Conservation (phyloP, 257 asterid species). For the Primulina eburnea region DNA sequence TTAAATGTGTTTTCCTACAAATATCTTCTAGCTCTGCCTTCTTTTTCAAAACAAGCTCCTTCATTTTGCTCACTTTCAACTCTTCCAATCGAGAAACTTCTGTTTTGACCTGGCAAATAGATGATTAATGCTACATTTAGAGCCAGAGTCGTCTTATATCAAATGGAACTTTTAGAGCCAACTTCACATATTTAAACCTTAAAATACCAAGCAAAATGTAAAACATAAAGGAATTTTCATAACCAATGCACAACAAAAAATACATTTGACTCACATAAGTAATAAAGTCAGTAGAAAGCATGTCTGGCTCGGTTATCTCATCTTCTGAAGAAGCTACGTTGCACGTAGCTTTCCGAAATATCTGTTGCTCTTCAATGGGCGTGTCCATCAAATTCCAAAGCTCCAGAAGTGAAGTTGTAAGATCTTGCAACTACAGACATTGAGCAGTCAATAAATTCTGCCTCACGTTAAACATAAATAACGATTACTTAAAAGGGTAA, state of each 20-base stretch:
- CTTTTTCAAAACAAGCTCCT: conserved; percentile 94
- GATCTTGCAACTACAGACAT: conserved; percentile 70
- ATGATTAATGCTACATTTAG: conserved; percentile 1
- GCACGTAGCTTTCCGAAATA: conserved; percentile 80
- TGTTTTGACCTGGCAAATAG: conserved; percentile 61
- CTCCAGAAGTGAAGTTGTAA: conserved; percentile 84
- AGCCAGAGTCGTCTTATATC: no score
- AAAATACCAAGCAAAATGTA: conserved; percentile 12
- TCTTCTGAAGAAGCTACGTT: conserved; percentile 80
- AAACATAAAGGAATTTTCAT: conserved; percentile 1
- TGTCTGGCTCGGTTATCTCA: conserved; percentile 72
- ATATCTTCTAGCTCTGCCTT: conserved; percentile 81
- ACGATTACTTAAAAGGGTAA: background rate
- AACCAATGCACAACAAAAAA: conserved; percentile 4
- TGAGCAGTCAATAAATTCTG: conserved; percentile 22
- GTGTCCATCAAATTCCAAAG: conserved; percentile 99
- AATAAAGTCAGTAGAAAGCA: conserved; percentile 71
- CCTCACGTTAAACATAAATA: conserved; percentile 3
- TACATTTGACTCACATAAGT: conserved; percentile 49
- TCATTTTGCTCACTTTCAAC: conserved; percentile 88
- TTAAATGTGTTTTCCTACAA: conserved; percentile 75
- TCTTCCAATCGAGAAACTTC: conserved; percentile 93
- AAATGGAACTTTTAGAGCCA: conserved; percentile 16
- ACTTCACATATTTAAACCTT: conserved; percentile 12
- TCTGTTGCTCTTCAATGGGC: conserved; percentile 82